Base-by-base conservation (phyloP, 2,329 filamentous ascomycete species). In the Cadophora luteo-olivacea region DNA sequence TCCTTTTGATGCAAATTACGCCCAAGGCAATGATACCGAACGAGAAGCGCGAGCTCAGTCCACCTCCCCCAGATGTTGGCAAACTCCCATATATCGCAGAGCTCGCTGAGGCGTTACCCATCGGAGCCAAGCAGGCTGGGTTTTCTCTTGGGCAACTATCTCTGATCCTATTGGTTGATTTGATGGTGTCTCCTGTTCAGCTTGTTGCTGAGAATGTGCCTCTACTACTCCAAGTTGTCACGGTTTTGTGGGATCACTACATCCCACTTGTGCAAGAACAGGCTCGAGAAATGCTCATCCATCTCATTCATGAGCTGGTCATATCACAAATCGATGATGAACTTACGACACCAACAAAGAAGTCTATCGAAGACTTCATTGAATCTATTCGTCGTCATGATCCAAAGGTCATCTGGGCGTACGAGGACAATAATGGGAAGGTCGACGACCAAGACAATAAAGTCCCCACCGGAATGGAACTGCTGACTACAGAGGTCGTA, bases 221-320 rank as follows among this genome's bases (percentile, higher is more conserved):
- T 0, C 86, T 97, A 32, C 83, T 99, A 24, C 83, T 99, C 16
- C 96, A 99, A 79, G 92, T 97, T 9, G 91, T 97, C 5, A 90
- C 95, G 14, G 93, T 98, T 3, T 86, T 98, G 1, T 99, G 96
- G 96, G 97, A 99, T 78, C 95, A 98, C 76, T 97, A 99, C 76
- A 97, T 93, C 0, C 89, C 93, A 3, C 87, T 97, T 12, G 96
- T 99, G 1, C 95, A 98, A 79, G 96, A 98, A 73, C 95, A 99
- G 79, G 94, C 97, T 36, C 89, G 94, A 61, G 96, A 99, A 80
- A 97, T 99, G 94, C 87, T 99, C 19, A 94, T 99, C 1, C 96
- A 99, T 82, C 86, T 99, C 22, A 97, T 99, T 58, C 96, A 99
- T 75, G 96, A 98, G 79, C 85, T 98, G 7, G 93, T 99, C 48